Evolutionary conservation across 352 stramenopile species (phyloP), one percentile per base, ranked within the genome.

Genomic region (Pilasporangium apinafurcum): DNA sequence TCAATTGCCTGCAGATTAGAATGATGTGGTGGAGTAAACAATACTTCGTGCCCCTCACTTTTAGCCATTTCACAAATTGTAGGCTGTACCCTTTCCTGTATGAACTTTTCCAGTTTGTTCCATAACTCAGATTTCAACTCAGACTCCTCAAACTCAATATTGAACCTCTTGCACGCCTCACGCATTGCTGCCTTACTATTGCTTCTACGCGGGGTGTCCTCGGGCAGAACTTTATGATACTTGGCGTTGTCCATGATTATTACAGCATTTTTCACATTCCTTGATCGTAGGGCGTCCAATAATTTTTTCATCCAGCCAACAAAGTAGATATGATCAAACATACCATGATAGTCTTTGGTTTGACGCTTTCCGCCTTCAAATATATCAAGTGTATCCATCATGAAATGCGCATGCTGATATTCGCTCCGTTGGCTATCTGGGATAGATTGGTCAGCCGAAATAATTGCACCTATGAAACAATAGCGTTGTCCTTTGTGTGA

Each of bases 281-380:
- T 29, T 24, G 17, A 21, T 9, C 13, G 9, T 10, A 48, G 20
- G 8, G 30, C 41, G 1, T 21, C 41, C 8, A 48, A 48, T 2
- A 48, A 32, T 16, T 29, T 32, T 12, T 48, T 32, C 3, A 48
- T 37, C 41, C 41, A 48, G 30, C 32, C 39, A 21, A 39, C 13
- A 16, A 48, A 30, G n/a, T 29, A 37, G 13, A 20, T 37, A 32
- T 48, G 41, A 10, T 48, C 22, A n/a, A 48, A 48, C 42, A 48
- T 48, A 16, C 31, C 42, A 17, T 12, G 42, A 3, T 34, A 48
- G n/a, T 48, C 42, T 24, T 48, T 48, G 30, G 29, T 48, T 32
- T 48, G 42, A n/a, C 40, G 38, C 42, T 48, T 48, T 4, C 31
- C 42, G 4, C 42, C 42, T 30, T 48, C 28, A 40, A 48, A 48